Percentiles rank a stretch among this genome's conserved stretches.
These are phyloP conservation scores for Phlebopus sp. DNA, from an alignment of 1,284 basidiomycete genomes.

Conservation along the genomic window DNA sequence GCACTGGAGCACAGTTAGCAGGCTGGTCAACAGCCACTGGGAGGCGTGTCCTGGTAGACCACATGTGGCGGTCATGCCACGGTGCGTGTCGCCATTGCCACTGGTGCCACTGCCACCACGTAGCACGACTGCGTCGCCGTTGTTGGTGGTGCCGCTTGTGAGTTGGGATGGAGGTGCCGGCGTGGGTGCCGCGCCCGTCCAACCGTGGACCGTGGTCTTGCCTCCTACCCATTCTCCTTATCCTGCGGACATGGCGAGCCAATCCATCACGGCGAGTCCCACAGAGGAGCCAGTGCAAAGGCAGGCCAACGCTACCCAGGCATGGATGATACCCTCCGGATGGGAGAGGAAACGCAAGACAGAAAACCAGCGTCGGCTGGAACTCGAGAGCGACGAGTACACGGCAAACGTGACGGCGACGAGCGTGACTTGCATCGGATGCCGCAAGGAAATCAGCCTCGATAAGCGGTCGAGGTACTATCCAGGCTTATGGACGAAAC, in stretches of 20 bases:
- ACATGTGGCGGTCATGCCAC: conserved; percentile 6
- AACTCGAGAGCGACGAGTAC: conserved; percentile 31
- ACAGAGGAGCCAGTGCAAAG: conserved; percentile 1
- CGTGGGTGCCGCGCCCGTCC: conserved; percentile 11
- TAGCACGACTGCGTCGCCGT: no score
- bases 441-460: conserved; percentile 29
- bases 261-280: neutral
- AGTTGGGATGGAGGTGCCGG: neutral
- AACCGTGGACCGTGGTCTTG: conserved; percentile 9
- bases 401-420: conserved; percentile 21
- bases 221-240: no score
- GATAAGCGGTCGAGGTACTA: conserved; percentile 35
- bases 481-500: conserved; percentile 31
- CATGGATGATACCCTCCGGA: conserved; percentile 14
- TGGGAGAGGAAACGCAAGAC: conserved; percentile 32
- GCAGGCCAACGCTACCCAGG: neutral
- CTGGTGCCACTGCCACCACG: neutral
- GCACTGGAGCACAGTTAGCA: conserved; percentile 25
- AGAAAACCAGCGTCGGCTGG: conserved; percentile 24
- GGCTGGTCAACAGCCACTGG: conserved; percentile 30
- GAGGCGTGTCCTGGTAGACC: conserved; percentile 24
- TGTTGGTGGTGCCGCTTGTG: no score
- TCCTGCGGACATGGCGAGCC: conserved; percentile 3
- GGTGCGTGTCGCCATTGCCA: neutral
- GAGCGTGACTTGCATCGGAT: conserved; percentile 27